Evolutionary conservation across 2,329 filamentous ascomycete genomes (phyloP), one percentile per base, ranked within the genome.

Genomic region (Herpotrichia juniperi): DNA sequence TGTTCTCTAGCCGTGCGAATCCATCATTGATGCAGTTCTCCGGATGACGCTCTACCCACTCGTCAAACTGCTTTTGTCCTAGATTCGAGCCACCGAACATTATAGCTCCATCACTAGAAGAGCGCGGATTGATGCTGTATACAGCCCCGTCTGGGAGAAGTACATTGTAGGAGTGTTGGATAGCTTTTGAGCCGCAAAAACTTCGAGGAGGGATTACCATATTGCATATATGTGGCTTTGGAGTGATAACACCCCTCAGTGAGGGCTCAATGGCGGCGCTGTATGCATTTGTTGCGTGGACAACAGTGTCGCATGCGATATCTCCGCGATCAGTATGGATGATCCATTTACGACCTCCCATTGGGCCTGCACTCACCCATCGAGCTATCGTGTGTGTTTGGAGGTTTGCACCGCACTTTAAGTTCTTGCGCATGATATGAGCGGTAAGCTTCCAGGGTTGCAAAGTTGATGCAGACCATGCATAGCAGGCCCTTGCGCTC

Each of bases 21-120:
- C 67, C 59, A 44, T 72, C 69, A 16, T 72, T 63, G 8, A 63
- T 60, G 47, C 64, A 66, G 14, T 58, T 48, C n/a, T 65, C 65
- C 0, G 69, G 65, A 48, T 72, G 61, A 25, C 53, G 31, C 19
- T 63, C 62, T 9, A 71, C 52, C 65, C 65, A 73, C 6, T 59
- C 51, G 37, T 69, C 64, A 14, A 73, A 58, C 40, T 62, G 51
- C 26, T 59, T 56, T 42, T 72, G 69, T 2, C 70, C 68, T 24
- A 67, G 63, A 35, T 71, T 72, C 1, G 59, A 66, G 4, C 69
- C 69, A 2, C 69, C 68, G 32, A 73, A 68, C 62, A 73, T 59
- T 7, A 72, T 51, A 17, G 65, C 59, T 9, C 68, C 69, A 39
- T 73, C 68, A 2, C 63, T 49, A 7, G 57, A 58, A 17, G 57